These are phyloP conservation scores for Vigna hirtella DNA, from an alignment of 306 rosid species.

Conservation along the genomic window DNA sequence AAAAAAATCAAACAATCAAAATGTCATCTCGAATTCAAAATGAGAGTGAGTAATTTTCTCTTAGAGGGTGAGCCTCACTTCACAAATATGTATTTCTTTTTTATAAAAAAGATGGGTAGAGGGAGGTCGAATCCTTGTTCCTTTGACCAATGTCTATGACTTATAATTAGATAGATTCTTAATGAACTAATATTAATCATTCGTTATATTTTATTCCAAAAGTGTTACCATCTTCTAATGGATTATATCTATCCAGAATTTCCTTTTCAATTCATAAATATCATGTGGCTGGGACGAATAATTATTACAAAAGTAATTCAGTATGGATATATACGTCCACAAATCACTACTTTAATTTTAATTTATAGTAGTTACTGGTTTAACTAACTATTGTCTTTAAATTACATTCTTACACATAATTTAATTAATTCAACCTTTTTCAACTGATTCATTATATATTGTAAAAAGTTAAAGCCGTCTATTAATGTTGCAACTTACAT, in stretches of 20 bases:
- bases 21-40: neutral
- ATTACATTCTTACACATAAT: neutral
- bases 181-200: slow-evolving; percentile 32
- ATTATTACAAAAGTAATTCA: neutral
- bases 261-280: neutral
- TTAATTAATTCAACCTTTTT: no score
- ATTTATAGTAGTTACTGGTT: neutral
- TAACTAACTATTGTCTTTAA: neutral
- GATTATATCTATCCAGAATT: neutral
- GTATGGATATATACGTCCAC: neutral
- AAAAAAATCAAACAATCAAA: slow-evolving; percentile 2
- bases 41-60: neutral
- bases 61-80: slow-evolving; percentile 20
- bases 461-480: no score
- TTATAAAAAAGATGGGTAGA: neutral
- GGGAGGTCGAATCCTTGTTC: slow-evolving; percentile 13
- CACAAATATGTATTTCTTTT: slow-evolving; percentile 1
- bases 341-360: neutral
- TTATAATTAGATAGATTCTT: slow-evolving; percentile 36
- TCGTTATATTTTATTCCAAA: slow-evolving; percentile 17
- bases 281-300: neutral
- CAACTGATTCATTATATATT: no score
- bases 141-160: slow-evolving; percentile 27
- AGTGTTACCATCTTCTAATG: neutral
- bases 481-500: no score